Evolutionary conservation across 2,329 filamentous ascomycete genomes (phyloP), one percentile per base, ranked within the genome.

Genomic region (Aspergillus aculeatinus): DNA sequence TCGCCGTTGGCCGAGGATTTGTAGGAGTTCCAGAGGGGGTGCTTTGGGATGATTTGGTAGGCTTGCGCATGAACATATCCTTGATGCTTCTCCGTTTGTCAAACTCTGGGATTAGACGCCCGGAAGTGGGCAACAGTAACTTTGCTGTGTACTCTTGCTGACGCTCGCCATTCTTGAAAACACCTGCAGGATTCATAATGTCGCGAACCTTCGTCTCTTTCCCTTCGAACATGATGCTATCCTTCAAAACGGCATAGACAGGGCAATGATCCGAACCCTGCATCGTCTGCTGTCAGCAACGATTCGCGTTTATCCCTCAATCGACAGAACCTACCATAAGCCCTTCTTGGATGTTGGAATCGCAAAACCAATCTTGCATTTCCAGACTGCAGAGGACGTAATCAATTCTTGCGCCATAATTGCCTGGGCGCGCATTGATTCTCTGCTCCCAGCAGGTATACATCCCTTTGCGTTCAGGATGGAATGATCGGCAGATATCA

Each of bases 381-480:
- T 85, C 84, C 47, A 88, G 81, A 65, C 87, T 95, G 72, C 92
- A 96, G 3, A 98, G 82, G 19, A 99, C 85, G 75, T 96, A 98
- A 75, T 99, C 95, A 67, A 98, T 98, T 39, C 95, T 86, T 57
- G 91, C 89, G 5, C 95, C 95, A 74, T 89, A 96, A 73, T 98
- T 98, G 2, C 91, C 92, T 3, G 94, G 94, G n/a, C 95, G 84
- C n/a, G 91, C 91, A 75, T 98, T 98, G 71, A 92, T 90, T 73
- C 90, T 93, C 54, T 91, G 93, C 64, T 98, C 92, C 94, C 94
- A 98, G 74, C 94, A 96, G 0, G 95, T 98, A 74, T 92, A 98
- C 95, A 99, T 98, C 62, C 92, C 92, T 63, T 82, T 81, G 44
- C 95, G 84, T n/a, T 80, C 77, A 0, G 91, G 89, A 70, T 97